Base-by-base conservation (phyloP, 1,139 yeast species). In the Kazachstania sp. region DNA sequence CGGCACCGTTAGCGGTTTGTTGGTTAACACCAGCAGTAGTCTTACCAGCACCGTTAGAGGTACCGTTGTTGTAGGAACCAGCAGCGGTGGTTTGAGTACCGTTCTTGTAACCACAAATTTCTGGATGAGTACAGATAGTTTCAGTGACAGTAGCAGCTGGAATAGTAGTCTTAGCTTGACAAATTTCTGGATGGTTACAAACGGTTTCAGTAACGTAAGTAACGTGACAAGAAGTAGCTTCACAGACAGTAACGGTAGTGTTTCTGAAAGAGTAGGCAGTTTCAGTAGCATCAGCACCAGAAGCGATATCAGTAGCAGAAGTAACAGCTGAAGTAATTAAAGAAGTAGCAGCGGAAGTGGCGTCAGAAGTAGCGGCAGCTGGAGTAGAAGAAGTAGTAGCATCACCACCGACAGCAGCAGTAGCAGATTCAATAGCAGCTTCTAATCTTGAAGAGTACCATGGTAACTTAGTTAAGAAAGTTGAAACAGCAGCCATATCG, bases 361-460 rank as follows among this genome's bases (percentile, higher is more conserved):
- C 44, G 28, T 45, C 45, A 30, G 52, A 23, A 23, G 56, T 39
- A 23, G 50, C 12, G 19, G 45, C 15, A 31, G 58, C 53, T 19
- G 67, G 49, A 32, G 55, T 23, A 12, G 49, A 13, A 35, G 48
- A 9, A 18, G 47, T 36, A 30, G 41, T 15, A 23, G 20, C 30
- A 28, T 12, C 23, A 26, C 19, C 51, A 41, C 59, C 52, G 31
- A 58, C 53, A 19, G 67, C 50, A 19, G 54, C n/a, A 20, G 48
- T 23, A 38, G 48, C 45, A 40, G 51, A 37, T 19, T 19, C 45
- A 31, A 51, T 37, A 28, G 51, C 49, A 28, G 62, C 57, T 12
- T 47, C 56, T 36, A 65, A 47, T 65, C 74, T 69, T 39, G 66
- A 53, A 13, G 68, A 60, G 56, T 69, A 71, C 74, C 74, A 71